A percentile compares a stretch with the other conserved stretches of the same genome.
Evolutionary conservation across 768 basidiomycete species (phyloP).

Genomic region (Hygrophoropsis aurantiaca): DNA sequence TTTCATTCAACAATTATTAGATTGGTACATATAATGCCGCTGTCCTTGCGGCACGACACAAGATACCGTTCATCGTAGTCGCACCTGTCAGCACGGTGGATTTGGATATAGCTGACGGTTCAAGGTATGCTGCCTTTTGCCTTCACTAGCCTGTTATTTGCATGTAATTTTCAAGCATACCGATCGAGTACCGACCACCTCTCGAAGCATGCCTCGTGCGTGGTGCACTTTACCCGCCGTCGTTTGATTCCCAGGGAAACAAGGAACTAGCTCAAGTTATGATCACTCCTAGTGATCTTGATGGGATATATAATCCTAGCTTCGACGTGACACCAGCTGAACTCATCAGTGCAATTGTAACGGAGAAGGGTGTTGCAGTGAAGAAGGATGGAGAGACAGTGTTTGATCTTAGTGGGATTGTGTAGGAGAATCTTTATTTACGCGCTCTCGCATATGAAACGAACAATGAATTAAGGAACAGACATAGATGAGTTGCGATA

Average conservation of each 20-base stretch:
- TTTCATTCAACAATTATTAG: constrained; percentile 21
- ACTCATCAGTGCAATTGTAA: constrained; percentile 92
- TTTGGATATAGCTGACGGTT: constrained; percentile 70
- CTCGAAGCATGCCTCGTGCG: constrained; percentile 88
- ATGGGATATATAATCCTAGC: constrained; percentile 83
- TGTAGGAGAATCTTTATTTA: too few species aligned
- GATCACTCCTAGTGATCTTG: constrained; percentile 70
- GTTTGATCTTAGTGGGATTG: constrained; percentile 67
- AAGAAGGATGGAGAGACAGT: constrained; percentile 52
- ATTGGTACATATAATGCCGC: constrained; percentile 98
- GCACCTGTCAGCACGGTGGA: constrained; percentile 94
- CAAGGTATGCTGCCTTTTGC: constrained; percentile 38
- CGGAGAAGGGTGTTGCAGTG: constrained; percentile 90
- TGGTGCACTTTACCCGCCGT: constrained; percentile 68
- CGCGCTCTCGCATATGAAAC: too few species aligned
- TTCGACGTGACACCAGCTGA: constrained; percentile 97
- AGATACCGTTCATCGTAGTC: constrained; percentile 89
- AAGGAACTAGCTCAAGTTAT: constrained; percentile 75
- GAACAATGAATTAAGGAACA: too few species aligned
- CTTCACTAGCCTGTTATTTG: not conserved
- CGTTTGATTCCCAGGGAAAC: constrained; percentile 37
- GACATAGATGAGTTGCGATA: not conserved
- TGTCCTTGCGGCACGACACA: constrained; percentile 83
- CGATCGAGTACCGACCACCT: constrained; percentile 89
- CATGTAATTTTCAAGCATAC: constrained; percentile 52